A percentile compares a stretch with the other conserved stretches of the same genome.
phyloP scores from a whole-genome alignment of 2,329 filamentous ascomycete genomes.

The Cercospora janseana region DNA sequence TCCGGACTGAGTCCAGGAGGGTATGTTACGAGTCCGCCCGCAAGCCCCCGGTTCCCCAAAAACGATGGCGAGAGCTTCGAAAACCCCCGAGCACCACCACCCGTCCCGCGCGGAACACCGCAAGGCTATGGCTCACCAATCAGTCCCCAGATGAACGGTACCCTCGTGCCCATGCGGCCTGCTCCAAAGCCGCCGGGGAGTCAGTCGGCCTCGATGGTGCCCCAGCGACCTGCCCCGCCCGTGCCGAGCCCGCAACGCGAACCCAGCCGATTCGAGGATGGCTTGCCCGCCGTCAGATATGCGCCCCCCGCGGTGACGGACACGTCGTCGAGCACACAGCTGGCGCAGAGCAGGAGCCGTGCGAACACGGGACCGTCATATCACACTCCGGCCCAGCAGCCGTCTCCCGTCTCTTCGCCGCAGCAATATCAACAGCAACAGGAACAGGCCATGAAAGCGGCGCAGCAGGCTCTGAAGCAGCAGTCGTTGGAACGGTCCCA shows the following conservation, averaged over 20 bases:
- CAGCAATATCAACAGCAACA: slow-evolving; percentile 68
- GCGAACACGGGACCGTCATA: slow-evolving; percentile 47
- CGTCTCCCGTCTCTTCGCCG: slow-evolving; percentile 50
- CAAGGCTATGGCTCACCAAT: slow-evolving; percentile 43
- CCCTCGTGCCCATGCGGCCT: slow-evolving; percentile 73
- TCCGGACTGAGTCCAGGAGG: slow-evolving; percentile 39
- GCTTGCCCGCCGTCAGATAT: slow-evolving; percentile 45
- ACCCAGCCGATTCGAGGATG: slow-evolving; percentile 36
- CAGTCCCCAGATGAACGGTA: slow-evolving; percentile 44
- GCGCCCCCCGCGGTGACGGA: slow-evolving; percentile 44
- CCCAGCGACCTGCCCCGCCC: slow-evolving; percentile 39
- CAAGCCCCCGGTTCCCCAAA: slow-evolving; percentile 82
- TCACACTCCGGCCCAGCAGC: slow-evolving; percentile 33
- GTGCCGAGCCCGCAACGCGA: slow-evolving; percentile 49
- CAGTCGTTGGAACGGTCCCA: slow-evolving; percentile 64
- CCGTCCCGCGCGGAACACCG: slow-evolving; percentile 62
- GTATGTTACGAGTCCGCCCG: slow-evolving; percentile 69
- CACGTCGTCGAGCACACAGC: slow-evolving; percentile 34
- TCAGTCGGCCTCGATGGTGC: slow-evolving; percentile 46
- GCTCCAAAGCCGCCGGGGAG: slow-evolving; percentile 75
- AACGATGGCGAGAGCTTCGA: slow-evolving; percentile 94
- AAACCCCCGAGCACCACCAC: slow-evolving; percentile 89
- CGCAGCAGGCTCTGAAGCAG: slow-evolving; percentile 70
- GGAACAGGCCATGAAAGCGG: slow-evolving; percentile 75
- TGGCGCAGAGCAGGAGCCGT: slow-evolving; percentile 42